These are phyloP conservation scores for Camelina sativa DNA, from an alignment of 345 rosid species.

Conservation along the genomic window DNA sequence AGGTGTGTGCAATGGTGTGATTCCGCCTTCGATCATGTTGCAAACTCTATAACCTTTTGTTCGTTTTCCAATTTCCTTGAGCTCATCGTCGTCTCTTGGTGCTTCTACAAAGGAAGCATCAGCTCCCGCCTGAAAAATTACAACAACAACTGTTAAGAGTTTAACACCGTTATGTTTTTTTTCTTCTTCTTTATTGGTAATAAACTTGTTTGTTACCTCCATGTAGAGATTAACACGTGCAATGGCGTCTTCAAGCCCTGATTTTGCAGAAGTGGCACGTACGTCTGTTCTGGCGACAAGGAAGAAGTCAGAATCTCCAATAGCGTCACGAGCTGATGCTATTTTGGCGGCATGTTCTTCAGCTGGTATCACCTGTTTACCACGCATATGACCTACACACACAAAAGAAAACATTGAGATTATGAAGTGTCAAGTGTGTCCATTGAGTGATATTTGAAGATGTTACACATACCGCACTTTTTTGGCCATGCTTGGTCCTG, in stretches of 20 bases:
- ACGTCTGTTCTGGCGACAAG: slow-evolving; percentile 57
- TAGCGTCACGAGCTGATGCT: slow-evolving; percentile 57
- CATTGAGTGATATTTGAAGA: not conserved
- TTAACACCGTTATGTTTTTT: not conserved
- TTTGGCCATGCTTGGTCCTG: slow-evolving; percentile 66
- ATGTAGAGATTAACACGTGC: slow-evolving; percentile 41
- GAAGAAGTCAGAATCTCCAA: slow-evolving; percentile 58
- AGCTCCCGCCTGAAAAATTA: slow-evolving; percentile 50
- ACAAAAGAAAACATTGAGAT: not conserved
- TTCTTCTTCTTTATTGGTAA: too few species aligned
- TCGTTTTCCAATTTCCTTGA: slow-evolving; percentile 47
- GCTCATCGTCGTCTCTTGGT: slow-evolving; percentile 55
- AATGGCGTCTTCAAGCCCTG: slow-evolving; percentile 50
- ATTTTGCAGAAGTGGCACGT: slow-evolving; percentile 52
- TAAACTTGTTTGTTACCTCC: slow-evolving; percentile 18
- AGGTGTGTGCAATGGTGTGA: slow-evolving; percentile 55
- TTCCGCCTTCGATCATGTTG: slow-evolving; percentile 60
- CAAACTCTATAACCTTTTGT: slow-evolving; percentile 57
- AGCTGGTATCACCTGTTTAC: slow-evolving; percentile 58
- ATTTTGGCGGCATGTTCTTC: slow-evolving; percentile 60
- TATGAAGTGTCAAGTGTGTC: not conserved
- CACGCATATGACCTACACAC: slow-evolving; percentile 48
- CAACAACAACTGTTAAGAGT: not conserved
- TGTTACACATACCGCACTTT: slow-evolving; percentile 51
- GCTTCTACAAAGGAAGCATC: slow-evolving; percentile 63